Base-by-base conservation (phyloP, 2,329 filamentous ascomycete genomes). In the Pseudogymnoascus sp. region DNA sequence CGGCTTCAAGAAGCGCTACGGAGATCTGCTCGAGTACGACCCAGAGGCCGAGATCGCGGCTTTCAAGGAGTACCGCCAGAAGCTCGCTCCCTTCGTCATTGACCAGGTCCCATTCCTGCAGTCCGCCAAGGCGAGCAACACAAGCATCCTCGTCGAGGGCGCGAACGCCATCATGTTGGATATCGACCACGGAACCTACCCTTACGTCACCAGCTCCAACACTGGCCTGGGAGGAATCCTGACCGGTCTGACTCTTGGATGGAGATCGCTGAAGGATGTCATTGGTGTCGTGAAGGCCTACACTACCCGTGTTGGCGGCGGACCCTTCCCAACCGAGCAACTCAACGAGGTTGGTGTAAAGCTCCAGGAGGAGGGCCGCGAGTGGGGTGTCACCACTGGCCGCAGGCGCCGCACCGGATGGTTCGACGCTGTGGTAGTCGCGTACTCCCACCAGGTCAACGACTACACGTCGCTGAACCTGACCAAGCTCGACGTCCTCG, bases 201-300 rank as follows among this genome's bases (percentile, higher is more conserved):
- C 84, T n/a, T 76, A 72, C 50, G 68, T 70, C 25, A 70, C 63
- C n/a, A 59, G 38, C 21, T 69, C 82, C 63, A 86, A 78, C 72
- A 85, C 83, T 25, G 80, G 80, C 33, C 77, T 84, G 44, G 82
- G 82, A 59, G 86, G 86, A 65, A 81, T 87, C 65, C 81, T 88
- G 67, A 85, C 82, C 40, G 86, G 86, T 61, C n/a, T 60, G 31
- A 60, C 56, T 4, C 65, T 64, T 8, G 40, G 47, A 77, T 89
- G 11, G 80, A 81, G 77, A 66, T 84, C 84, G 66, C 78, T 89
- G 65, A 80, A 78, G 62, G 80, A 86, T 65, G 80, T 84, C 53
- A 82, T 88, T 67, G 86, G 86, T 62, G 85, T 89, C 10, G 82
- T 86, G 4, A 88, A 89, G 73, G 85, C 84, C 31, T 87, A 87